These are phyloP conservation scores for Rhododendron vialii DNA, from an alignment of 148 eudicot genomes.

Conservation along the genomic window DNA sequence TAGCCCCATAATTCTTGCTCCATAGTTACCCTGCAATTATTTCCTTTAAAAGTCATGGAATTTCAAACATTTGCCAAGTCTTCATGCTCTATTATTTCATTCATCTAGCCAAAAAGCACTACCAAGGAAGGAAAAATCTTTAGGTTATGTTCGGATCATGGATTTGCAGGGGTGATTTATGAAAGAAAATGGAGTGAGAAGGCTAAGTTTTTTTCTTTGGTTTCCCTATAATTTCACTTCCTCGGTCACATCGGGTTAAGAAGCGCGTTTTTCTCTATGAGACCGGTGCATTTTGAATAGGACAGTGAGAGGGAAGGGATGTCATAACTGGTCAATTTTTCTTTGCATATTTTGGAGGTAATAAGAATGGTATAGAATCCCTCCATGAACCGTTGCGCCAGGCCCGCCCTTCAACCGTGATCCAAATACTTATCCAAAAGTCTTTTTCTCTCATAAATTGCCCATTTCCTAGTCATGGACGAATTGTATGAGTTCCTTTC, in stretches of 20 bases:
- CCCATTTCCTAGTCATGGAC: not conserved
- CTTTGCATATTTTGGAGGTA: no score
- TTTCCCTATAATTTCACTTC: not conserved
- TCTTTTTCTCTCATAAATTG: no score
- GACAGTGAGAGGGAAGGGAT: not conserved
- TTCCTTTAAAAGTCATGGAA: not conserved
- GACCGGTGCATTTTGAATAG: not conserved
- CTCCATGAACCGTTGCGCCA: no score
- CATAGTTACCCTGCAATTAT: constrained; percentile 11
- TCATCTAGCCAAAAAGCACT: not conserved
- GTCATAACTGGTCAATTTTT: not conserved
- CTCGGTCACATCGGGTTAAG: not conserved
- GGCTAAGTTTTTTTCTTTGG: not conserved
- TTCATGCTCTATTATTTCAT: not conserved
- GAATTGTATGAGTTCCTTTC: not conserved
- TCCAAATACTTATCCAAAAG: no score
- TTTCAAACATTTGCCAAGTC: not conserved
- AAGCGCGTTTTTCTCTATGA: not conserved
- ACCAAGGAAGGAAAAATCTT: not conserved
- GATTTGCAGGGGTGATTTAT: not conserved
- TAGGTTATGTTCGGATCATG: not conserved
- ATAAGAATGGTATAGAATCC: not conserved
- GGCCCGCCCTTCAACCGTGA: no score
- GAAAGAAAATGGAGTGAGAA: not conserved
- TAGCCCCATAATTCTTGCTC: not conserved